Percentiles rank a stretch among this genome's conserved stretches.
Evolutionary conservation across 2,329 filamentous ascomycete genomes (phyloP).

Genomic region (Pseudogymnoascus sp.): DNA sequence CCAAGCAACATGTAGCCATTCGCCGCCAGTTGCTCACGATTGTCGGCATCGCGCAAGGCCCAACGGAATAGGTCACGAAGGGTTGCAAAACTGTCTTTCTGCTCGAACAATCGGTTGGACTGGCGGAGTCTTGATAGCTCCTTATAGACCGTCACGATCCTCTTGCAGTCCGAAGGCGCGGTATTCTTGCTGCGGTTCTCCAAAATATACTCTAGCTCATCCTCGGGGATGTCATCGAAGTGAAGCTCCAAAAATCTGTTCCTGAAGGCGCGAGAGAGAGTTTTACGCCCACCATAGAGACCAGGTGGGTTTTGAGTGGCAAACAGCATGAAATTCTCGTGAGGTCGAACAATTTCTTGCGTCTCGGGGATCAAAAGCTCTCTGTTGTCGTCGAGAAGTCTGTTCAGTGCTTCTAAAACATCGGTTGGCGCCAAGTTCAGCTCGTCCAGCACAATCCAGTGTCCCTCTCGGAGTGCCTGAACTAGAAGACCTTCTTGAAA

Average conservation of each 20-base stretch:
- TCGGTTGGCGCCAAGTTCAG: conserved; percentile 95
- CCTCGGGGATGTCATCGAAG: conserved; percentile 95
- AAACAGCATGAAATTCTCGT: conserved; percentile 95
- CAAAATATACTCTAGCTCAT: conserved; percentile 85
- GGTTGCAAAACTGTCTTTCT: conserved; percentile 95
- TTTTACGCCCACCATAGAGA: conserved; percentile 89
- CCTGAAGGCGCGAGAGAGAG: conserved; percentile 85
- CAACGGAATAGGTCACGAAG: conserved; percentile 92
- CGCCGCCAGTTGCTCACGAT: conserved; percentile 76
- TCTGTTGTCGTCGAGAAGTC: conserved; percentile 89
- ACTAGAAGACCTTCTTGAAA: conserved; percentile 95
- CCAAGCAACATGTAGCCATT: conserved; percentile 96
- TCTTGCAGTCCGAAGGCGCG: conserved; percentile 80
- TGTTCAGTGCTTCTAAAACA: conserved; percentile 91
- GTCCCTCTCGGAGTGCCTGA: conserved; percentile 81
- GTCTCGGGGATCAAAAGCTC: conserved; percentile 95
- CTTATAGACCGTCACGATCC: conserved; percentile 89
- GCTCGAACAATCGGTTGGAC: conserved; percentile 85
- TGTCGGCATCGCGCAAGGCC: conserved; percentile 79
- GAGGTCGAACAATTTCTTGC: conserved; percentile 84
- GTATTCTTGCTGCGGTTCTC: conserved; percentile 79
- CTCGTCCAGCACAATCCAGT: conserved; percentile 98
- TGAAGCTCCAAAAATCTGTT: conserved; percentile 96
- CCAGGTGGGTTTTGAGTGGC: conserved; percentile 96
- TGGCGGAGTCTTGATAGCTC: conserved; percentile 86